A percentile compares a stretch with the other conserved stretches of the same genome.
Conservation (phyloP, 805 yeast species). For the Suhomyces tanzawaensis region DNA sequence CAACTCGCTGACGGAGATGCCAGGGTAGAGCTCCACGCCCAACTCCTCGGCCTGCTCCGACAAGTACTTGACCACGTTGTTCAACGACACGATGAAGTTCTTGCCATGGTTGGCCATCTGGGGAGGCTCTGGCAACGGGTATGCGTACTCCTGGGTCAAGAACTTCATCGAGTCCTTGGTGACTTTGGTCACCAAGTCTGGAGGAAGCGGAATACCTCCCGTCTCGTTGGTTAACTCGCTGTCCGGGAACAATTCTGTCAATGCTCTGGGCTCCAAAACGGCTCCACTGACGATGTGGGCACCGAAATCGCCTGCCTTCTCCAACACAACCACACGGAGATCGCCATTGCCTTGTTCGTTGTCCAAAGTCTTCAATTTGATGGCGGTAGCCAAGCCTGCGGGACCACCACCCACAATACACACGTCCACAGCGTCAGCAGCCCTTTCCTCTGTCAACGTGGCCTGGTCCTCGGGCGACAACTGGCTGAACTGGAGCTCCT, state of each 20-base stretch:
- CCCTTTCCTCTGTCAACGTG: conserved; percentile 55
- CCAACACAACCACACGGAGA: conserved; percentile 82
- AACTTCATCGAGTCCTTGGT: conserved; percentile 71
- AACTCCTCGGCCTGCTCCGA: conserved; percentile 87
- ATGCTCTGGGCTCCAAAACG: conserved; percentile 84
- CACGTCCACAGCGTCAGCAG: conserved; percentile 84
- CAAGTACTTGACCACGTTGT: conserved; percentile 75
- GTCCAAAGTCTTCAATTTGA: conserved; percentile 81
- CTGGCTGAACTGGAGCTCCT: neutral
- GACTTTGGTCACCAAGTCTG: conserved; percentile 71
- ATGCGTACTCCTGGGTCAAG: conserved; percentile 56
- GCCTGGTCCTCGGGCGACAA: conserved; percentile 2
- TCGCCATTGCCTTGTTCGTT: conserved; percentile 60
- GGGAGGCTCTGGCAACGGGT: conserved; percentile 90
- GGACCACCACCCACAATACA: conserved; percentile 98
- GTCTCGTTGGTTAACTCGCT: conserved; percentile 48
- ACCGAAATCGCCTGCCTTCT: conserved; percentile 92
- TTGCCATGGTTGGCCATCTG: conserved; percentile 78
- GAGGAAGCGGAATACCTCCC: conserved; percentile 71
- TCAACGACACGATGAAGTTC: conserved; percentile 82
- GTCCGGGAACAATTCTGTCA: conserved; percentile 79
- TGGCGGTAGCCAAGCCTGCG: conserved; percentile 94
- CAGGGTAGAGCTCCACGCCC: conserved; percentile 92
- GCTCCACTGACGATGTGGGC: conserved; percentile 93
- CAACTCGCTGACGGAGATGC: conserved; percentile 80